Conservation (phyloP, 257 asterid genomes). For the Petunia axillaris region DNA sequence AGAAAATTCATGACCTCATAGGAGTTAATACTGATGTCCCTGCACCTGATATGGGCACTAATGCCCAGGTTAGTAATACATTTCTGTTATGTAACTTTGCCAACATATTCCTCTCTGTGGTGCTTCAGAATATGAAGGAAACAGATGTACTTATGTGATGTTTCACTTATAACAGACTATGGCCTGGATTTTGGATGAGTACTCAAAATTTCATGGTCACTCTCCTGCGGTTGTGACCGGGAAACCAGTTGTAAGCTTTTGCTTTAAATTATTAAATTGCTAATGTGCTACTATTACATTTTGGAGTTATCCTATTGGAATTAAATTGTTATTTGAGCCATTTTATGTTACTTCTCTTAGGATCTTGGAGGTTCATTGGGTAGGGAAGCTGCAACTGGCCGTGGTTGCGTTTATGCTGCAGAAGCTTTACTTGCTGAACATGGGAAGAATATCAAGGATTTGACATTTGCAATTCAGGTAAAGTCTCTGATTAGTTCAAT, state of each 20-base stretch:
- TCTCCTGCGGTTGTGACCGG: slow-evolving; percentile 99
- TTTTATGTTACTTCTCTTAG: slow-evolving; percentile 37
- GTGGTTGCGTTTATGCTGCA: slow-evolving; percentile 84
- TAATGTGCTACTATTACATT: not conserved
- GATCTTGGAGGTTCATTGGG: slow-evolving; percentile 96
- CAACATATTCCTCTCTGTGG: not conserved
- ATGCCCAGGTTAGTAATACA: slow-evolving; percentile 71
- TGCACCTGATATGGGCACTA: slow-evolving; percentile 99
- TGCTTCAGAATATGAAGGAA: not conserved
- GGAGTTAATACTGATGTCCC: slow-evolving; percentile 95
- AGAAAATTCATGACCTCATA: slow-evolving; percentile 93
- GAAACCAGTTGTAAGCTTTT: slow-evolving; percentile 81
- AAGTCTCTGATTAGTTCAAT: slow-evolving; percentile 18
- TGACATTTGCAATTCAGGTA: slow-evolving; percentile 86
- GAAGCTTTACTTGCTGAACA: slow-evolving; percentile 86
- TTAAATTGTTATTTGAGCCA: not conserved
- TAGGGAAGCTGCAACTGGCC: slow-evolving; percentile 96
- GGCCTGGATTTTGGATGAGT: slow-evolving; percentile 99
- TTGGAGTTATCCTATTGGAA: slow-evolving; percentile 6
- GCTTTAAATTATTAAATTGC: not conserved
- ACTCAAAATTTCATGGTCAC: slow-evolving; percentile 95
- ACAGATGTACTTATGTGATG: not conserved
- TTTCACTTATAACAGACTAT: slow-evolving; percentile 68
- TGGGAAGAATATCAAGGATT: slow-evolving; percentile 73
- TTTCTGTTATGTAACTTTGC: not conserved